Evolutionary conservation across 306 rosid genomes (phyloP).

Genomic region (Prinsepia uniflora): DNA sequence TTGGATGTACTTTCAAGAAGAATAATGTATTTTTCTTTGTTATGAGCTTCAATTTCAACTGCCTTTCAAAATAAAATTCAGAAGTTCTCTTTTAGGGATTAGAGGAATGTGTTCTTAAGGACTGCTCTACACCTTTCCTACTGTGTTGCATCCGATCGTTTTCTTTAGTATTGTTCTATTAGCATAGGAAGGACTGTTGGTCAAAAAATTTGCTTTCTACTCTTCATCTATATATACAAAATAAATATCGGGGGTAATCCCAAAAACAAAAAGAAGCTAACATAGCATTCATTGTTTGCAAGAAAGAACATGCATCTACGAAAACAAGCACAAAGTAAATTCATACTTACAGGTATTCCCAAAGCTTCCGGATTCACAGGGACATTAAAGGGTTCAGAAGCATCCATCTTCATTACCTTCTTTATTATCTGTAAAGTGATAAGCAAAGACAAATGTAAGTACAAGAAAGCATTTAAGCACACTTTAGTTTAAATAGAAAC

Average conservation of each 20-base stretch:
- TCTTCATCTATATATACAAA: too few relatives aligned
- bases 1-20: not conserved
- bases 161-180: not conserved
- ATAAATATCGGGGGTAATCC: too few relatives aligned
- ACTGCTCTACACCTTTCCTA: not conserved
- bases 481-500: conserved; percentile 21
- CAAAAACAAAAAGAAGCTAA: not conserved
- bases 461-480: not conserved
- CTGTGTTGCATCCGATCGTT: not conserved
- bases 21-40: not conserved
- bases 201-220: not conserved
- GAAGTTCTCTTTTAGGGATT: not conserved
- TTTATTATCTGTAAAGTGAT: conserved; percentile 53
- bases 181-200: not conserved
- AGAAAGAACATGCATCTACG: conserved; percentile 7
- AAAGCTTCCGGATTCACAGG: conserved; percentile 93
- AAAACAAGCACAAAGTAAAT: not conserved
- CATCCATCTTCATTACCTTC: conserved; percentile 97
- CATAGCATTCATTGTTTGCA: not conserved
- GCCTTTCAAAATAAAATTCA: not conserved
- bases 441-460: conserved; percentile 13
- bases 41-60: not conserved
- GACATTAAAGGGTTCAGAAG: conserved; percentile 92
- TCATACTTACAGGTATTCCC: conserved; percentile 85
- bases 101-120: not conserved